Evolutionary conservation across 169 alveolate genomes (phyloP), one percentile per base, ranked within the genome.

Genomic region (Cryptosporidium baileyi): DNA sequence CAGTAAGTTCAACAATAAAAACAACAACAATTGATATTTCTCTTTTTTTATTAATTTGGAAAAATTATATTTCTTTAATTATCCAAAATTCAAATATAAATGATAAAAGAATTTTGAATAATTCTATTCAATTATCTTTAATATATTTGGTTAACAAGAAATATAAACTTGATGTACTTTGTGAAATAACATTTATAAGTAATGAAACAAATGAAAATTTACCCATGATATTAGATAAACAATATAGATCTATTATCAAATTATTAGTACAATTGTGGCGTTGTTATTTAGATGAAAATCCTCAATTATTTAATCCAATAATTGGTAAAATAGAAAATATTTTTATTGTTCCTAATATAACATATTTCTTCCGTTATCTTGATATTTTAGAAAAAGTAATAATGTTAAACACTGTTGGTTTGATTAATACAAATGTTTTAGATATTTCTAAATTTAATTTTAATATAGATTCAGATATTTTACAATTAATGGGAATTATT

Each of bases 141-240:
- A n/a, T 34, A 15, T 40, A 74, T 1, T 45, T 74, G 49, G 30
- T 74, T 19, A 74, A 38, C 24, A 54, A 34, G n/a, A 74, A 74
- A n/a, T 74, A 74, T 36, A 54, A 34, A n/a, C 38, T 74, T 34
- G 85, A 74, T 74, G 52, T 74, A 17, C 60, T 74, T 3, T 74
- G 85, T 57, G 63, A 52, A 34, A 74, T 74, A 22, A 74, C 85
- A 9, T 57, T 74, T 54, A 17, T 19, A 17, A 52, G 9, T 11
- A 57, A 61, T 28, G 57, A 54, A 2, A 32, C 15, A 9, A 40
- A n/a, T 38, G 65, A 38, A 11, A 54, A 24, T 19, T 24, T 74
- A 34, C 85, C 85, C 28, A 28, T 54, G 3, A 11, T 74, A n/a
- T 11, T 74, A 24, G 54, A 74, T 41, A 30, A 17, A 1, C 49